A percentile compares a stretch with the other conserved stretches of the same genome.
These are phyloP conservation scores for Chaetomium fimeti DNA, from an alignment of 495 filamentous ascomycete genomes.

Conservation along the genomic window DNA sequence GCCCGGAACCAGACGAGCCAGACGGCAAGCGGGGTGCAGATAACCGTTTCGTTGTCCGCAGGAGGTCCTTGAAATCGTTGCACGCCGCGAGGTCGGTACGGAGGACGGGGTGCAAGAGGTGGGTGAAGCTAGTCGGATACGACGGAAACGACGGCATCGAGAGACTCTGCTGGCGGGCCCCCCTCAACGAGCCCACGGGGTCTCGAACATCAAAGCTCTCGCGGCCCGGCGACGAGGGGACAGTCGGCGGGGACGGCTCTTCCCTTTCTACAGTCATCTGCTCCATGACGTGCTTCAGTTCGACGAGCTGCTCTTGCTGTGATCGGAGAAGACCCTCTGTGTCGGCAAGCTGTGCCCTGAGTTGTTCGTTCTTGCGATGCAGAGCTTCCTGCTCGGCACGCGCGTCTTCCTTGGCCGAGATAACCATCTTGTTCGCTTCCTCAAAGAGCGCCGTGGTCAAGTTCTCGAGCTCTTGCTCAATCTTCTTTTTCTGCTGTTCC, in stretches of 20 bases:
- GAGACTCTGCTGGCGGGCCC: constrained; percentile 45
- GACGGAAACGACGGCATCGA: constrained; percentile 66
- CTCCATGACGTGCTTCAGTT: constrained; percentile 90
- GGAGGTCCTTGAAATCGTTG: constrained; percentile 78
- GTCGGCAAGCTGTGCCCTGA: constrained; percentile 48
- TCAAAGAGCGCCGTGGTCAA: constrained; percentile 89
- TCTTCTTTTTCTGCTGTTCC: constrained; percentile 66
- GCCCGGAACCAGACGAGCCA: constrained; percentile 17
- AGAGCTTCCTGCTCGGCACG: constrained; percentile 37
- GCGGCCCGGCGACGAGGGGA: constrained; percentile 61
- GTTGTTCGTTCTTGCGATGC: constrained; percentile 46
- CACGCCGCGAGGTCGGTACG: constrained; percentile 78
- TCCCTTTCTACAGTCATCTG: constrained; percentile 73
- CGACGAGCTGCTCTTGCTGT: constrained; percentile 88
- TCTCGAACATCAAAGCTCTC: constrained; percentile 48
- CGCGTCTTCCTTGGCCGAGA: constrained; percentile 51
- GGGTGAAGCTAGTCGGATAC: constrained; percentile 79
- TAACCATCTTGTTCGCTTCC: constrained; percentile 97
- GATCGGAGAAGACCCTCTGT: constrained; percentile 81
- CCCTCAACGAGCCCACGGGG: constrained; percentile 41
- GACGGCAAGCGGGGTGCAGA: constrained; percentile 33
- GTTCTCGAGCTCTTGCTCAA: constrained; percentile 77
- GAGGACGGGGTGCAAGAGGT: constrained; percentile 77
- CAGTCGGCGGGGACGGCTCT: constrained; percentile 62
- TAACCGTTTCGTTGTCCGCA: constrained; percentile 63